Evolutionary conservation across 176 grass and related monocot genomes (phyloP), one percentile per base, ranked within the genome.

Genomic region (Triticum monococcum): DNA sequence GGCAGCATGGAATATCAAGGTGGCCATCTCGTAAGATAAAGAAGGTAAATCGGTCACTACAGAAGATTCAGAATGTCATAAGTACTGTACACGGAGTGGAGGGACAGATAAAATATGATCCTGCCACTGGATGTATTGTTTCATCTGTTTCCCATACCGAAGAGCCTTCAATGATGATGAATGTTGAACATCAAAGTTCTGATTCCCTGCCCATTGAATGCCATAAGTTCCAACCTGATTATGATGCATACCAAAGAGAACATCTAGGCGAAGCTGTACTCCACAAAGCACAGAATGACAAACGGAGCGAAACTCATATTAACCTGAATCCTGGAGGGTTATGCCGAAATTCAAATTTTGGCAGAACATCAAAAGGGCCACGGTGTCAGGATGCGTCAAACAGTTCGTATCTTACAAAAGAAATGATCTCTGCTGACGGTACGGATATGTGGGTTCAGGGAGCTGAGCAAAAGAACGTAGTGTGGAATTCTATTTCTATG

Each of bases 11-110:
- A 66, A 91, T 93, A 83, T 89, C 77, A 72, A 88, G 89, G 81
- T 95, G 93, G 94, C 94, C 91, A 65, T 95, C 91, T 82, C 89
- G 91, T 62, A 93, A 87, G 81, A 93, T 93, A 80, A 93, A 92
- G 16, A 95, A 95, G 84, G 94, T 95, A 41, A 89, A 93, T n/a
- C 94, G 75, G 67, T 93, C 89, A 22, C 68, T 95, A 64, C 62
- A 83, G 87, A 93, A 91, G 65, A 95, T 95, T 59, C 86, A 89
- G 76, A 91, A 86, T 64, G 87, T 91, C 11, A 89, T 95, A 83
- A 85, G 74, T 60, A 91, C 91, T 79, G 89, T 93, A 8, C 86
- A 92, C 20, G 94, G 89, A 84, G 85, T 89, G 5, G 72, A 90
- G 8, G 76, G 88, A 79, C 65, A 80, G 24, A 63, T 95, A 72